Evolutionary conservation across 352 stramenopile species (phyloP).

Genomic region (Pythium sukuiense): DNA sequence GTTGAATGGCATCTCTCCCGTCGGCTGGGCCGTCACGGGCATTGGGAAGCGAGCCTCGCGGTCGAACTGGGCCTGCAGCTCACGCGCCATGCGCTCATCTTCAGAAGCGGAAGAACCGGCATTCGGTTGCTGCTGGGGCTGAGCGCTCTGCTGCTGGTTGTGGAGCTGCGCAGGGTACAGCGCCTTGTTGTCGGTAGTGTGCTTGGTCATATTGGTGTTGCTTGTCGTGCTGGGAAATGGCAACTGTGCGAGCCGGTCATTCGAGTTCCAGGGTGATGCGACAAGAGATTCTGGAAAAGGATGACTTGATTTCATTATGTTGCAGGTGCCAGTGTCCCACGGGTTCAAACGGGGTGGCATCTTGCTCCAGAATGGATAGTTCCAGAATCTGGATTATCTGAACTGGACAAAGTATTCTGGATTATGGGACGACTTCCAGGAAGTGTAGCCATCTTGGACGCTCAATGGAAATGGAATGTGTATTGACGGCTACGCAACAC

Average conservation of each 20-base stretch:
- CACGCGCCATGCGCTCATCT: slow-evolving; percentile 54
- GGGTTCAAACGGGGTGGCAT: neutral
- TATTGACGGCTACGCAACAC: neutral
- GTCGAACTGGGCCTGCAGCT: slow-evolving; percentile 58
- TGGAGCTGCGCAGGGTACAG: slow-evolving; percentile 27
- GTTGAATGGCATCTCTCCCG: slow-evolving; percentile 44
- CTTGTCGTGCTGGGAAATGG: slow-evolving; percentile 1
- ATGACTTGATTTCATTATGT: neutral
- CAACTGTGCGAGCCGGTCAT: neutral
- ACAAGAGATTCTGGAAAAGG: neutral
- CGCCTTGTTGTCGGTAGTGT: slow-evolving; percentile 13
- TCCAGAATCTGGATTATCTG: slow-evolving; percentile 1
- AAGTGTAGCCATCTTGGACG: neutral
- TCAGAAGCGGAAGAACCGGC: slow-evolving; percentile 29
- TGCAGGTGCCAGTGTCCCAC: neutral
- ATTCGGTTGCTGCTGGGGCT: neutral
- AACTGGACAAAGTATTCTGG: neutral
- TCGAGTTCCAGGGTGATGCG: slow-evolving; percentile 15
- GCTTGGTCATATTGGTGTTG: slow-evolving; percentile 13
- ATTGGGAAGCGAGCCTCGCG: slow-evolving; percentile 15
- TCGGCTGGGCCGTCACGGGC: slow-evolving; percentile 42
- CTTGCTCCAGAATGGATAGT: neutral
- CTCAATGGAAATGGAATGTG: neutral
- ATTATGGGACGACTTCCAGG: neutral
- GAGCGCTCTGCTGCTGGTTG: neutral